phyloP scores from a whole-genome alignment of 2,329 filamentous ascomycete species.

The Colletotrichum horii region DNA sequence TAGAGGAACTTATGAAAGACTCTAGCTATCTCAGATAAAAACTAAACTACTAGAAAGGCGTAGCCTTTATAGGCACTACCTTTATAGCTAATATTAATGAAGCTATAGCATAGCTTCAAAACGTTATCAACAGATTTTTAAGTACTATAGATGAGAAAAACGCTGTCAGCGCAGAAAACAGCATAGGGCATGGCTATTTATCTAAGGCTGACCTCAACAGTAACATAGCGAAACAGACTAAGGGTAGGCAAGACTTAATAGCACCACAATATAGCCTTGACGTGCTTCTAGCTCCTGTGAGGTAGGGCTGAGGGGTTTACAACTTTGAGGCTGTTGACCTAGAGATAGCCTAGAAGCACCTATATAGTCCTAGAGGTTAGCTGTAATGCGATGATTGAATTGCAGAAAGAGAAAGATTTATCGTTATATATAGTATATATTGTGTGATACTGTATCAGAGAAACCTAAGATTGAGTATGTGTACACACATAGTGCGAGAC shows the following conservation, averaged over 20 bases:
- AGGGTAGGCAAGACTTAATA: background rate
- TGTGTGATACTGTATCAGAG: too few species aligned
- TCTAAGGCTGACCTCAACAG: background rate
- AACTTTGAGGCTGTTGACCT: background rate
- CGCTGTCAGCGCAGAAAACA: background rate
- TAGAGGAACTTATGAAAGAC: constrained; percentile 34
- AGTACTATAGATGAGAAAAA: background rate
- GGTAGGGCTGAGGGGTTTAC: background rate
- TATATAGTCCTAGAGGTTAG: background rate
- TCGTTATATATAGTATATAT: too few species aligned
- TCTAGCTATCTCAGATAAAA: background rate
- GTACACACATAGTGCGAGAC: too few species aligned
- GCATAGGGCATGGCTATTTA: background rate
- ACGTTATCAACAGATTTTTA: background rate
- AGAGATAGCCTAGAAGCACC: background rate
- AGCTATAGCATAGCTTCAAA: background rate
- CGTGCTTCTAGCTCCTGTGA: background rate
- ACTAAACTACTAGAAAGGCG: background rate
- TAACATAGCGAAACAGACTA: background rate
- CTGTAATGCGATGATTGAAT: background rate
- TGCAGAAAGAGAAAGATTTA: too few species aligned
- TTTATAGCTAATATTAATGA: background rate
- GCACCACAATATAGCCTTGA: background rate
- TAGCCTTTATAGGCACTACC: background rate
- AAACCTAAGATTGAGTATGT: too few species aligned